phyloP scores from a whole-genome alignment of 2,329 filamentous ascomycete genomes.

The Myriosclerotinia scirpicola region DNA sequence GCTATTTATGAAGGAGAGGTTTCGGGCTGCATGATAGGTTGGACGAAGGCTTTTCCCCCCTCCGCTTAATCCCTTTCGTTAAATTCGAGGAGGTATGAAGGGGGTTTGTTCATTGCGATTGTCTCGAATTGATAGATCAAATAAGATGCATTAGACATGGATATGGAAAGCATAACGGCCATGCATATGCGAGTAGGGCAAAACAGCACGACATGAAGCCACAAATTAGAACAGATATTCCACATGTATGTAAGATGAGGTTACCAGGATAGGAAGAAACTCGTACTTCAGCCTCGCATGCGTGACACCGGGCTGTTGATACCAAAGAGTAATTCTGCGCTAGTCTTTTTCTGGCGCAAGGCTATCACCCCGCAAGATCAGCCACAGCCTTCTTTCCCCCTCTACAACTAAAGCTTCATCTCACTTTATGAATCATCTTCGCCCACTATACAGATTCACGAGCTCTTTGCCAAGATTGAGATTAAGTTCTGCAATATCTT shows the following conservation, averaged over 20 bases:
- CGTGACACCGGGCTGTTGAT: background rate
- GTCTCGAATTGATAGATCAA: background rate
- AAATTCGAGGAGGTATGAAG: background rate
- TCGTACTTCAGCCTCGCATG: background rate
- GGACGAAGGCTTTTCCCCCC: background rate
- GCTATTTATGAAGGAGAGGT: background rate
- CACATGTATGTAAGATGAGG: background rate
- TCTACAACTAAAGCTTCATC: background rate
- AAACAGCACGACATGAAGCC: background rate
- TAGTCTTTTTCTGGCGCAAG: conserved; percentile 4
- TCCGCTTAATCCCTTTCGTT: background rate
- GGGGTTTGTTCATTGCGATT: background rate
- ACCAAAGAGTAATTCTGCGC: background rate
- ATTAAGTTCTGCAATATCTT: background rate
- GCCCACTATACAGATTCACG: background rate
- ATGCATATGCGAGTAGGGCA: background rate
- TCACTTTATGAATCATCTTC: conserved; percentile 15
- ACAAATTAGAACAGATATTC: background rate
- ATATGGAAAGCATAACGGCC: background rate
- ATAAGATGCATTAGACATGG: background rate
- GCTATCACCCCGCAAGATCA: conserved; percentile 11
- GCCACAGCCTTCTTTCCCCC: conserved; percentile 4
- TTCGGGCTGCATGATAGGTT: background rate
- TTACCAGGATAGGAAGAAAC: background rate
- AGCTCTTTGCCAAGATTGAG: background rate